phyloP scores from a whole-genome alignment of 192 early-diverging fungal genomes.

The Ramicandelaber brevisporus region DNA sequence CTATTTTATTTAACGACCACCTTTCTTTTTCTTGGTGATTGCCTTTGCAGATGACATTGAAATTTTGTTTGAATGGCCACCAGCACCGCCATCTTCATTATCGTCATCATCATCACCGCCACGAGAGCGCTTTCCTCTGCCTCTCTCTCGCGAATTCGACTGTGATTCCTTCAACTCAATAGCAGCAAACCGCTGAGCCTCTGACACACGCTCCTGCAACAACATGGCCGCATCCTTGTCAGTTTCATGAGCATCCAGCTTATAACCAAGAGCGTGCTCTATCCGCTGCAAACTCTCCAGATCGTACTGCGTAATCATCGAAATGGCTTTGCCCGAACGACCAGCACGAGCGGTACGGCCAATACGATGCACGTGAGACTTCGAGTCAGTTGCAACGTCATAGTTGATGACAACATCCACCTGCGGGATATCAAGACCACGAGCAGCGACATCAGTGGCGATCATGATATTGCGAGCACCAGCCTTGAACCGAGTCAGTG shows the following conservation, averaged over 20 bases:
- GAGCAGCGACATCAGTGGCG: constrained; percentile 83
- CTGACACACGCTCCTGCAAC: constrained; percentile 79
- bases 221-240: constrained; percentile 68
- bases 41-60: too few relatives aligned
- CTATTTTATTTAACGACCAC: too few relatives aligned
- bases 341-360: constrained; percentile 69
- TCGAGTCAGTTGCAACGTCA: constrained; percentile 72
- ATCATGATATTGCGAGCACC: constrained; percentile 70
- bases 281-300: constrained; percentile 85
- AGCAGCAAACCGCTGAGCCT: constrained; percentile 67
- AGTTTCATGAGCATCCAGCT: constrained; percentile 58
- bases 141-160: constrained; percentile 7
- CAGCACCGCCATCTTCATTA: constrained; percentile 14
- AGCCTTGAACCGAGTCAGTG: constrained; percentile 83
- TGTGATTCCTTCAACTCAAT: constrained; percentile 56
- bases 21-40: too few relatives aligned
- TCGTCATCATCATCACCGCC: constrained; percentile 14
- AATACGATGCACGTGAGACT: constrained; percentile 73
- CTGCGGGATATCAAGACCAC: constrained; percentile 84
- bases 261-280: constrained; percentile 70
- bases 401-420: constrained; percentile 94
- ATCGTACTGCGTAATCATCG: constrained; percentile 77
- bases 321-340: constrained; percentile 49
- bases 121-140: constrained; percentile 12
- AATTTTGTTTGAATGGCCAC: too few relatives aligned